Conservation (phyloP, 805 yeast genomes). For the Metschnikowia arizonensis region DNA sequence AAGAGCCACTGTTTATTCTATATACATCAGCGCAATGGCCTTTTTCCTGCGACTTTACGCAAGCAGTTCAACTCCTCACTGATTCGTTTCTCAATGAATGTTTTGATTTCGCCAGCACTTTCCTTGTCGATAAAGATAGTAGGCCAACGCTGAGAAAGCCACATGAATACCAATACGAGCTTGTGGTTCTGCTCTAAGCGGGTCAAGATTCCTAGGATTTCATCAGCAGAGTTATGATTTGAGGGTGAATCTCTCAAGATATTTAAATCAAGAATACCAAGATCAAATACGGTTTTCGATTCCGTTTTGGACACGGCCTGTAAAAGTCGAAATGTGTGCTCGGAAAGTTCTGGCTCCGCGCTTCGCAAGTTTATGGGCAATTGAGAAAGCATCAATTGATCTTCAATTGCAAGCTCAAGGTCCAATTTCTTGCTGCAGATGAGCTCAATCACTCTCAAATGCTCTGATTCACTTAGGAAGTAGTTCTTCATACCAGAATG, state of each 20-base stretch:
- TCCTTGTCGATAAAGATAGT: conserved; percentile 71
- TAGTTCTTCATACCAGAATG: conserved; percentile 23
- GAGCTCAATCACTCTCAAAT: conserved; percentile 39
- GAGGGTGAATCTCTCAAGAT: conserved; percentile 23
- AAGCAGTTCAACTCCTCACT: conserved; percentile 41
- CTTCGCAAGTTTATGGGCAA: conserved; percentile 51
- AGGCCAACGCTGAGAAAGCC: conserved; percentile 89
- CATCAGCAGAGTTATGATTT: conserved; percentile 17
- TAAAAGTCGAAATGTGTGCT: conserved; percentile 44
- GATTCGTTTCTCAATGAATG: conserved; percentile 61
- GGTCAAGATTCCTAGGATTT: conserved; percentile 22
- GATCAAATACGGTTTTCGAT: conserved; percentile 56
- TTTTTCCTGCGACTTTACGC: conserved; percentile 8
- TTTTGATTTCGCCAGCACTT: conserved; percentile 66
- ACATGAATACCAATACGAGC: conserved; percentile 62
- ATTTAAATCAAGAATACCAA: conserved; percentile 28
- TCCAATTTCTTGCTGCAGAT: conserved; percentile 35
- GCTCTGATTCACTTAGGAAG: conserved; percentile 35
- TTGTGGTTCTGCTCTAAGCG: conserved; percentile 65
- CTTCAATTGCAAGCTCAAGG: conserved; percentile 42
- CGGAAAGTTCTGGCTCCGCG: conserved; percentile 34
- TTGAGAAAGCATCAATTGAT: conserved; percentile 52
- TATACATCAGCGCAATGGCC: background rate
- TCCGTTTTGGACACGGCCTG: conserved; percentile 51
- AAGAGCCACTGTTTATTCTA: background rate